Percentiles rank a stretch among this genome's conserved stretches.
phyloP scores from a whole-genome alignment of 768 basidiomycete species.

The Lactarius vividus region DNA sequence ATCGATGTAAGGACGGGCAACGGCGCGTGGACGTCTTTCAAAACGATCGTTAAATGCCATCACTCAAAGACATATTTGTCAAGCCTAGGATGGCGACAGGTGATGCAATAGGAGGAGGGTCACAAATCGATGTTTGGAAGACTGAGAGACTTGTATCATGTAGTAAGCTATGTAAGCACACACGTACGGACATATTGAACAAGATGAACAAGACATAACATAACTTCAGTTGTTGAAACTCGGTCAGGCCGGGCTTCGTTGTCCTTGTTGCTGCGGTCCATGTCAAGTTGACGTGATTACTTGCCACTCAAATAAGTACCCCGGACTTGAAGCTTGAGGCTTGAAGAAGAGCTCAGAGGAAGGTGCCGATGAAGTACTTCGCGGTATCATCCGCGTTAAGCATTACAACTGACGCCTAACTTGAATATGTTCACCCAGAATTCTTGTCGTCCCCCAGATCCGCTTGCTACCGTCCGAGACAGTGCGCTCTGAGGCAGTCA shows the following conservation, averaged over 20 bases:
- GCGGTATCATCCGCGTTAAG: slow-evolving; percentile 32
- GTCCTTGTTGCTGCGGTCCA: too few species aligned
- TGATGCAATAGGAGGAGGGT: not conserved
- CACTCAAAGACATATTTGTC: too few species aligned
- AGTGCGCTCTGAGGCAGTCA: not conserved
- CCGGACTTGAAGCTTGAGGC: slow-evolving; percentile 31
- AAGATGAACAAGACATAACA: not conserved
- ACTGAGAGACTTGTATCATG: not conserved
- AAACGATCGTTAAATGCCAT: too few species aligned
- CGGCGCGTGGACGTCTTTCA: too few species aligned
- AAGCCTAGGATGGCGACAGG: too few species aligned
- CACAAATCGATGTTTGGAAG: not conserved
- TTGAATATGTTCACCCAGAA: not conserved
- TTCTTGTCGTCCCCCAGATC: not conserved
- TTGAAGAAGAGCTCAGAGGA: slow-evolving; percentile 32
- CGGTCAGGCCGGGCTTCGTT: too few species aligned
- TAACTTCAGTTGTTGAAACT: not conserved
- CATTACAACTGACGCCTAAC: slow-evolving; percentile 32
- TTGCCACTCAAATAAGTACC: not conserved
- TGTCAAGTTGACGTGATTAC: too few species aligned
- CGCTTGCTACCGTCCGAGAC: not conserved
- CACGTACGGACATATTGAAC: not conserved
- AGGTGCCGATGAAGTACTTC: slow-evolving; percentile 33
- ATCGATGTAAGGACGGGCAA: too few species aligned
- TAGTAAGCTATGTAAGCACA: not conserved